Percentiles rank a stretch among this genome's conserved stretches.
Conservation (phyloP, 192 early-diverging fungal genomes). For the Obelidium mucronatum region DNA sequence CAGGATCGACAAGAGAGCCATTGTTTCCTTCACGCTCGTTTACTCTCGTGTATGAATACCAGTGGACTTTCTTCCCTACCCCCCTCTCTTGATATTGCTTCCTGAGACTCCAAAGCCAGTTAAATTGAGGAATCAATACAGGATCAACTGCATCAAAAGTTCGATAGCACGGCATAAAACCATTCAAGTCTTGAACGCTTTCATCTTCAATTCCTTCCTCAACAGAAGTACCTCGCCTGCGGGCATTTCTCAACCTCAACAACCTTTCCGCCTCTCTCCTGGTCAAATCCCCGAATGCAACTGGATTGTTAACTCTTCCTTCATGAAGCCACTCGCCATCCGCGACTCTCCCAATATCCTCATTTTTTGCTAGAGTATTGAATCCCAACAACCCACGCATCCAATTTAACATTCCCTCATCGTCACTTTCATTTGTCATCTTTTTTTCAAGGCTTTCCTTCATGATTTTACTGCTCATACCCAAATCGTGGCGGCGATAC, state of each 20-base stretch:
- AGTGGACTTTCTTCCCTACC: background rate
- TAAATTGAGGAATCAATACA: background rate
- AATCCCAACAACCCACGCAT: background rate
- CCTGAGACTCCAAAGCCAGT: background rate
- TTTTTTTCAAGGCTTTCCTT: background rate
- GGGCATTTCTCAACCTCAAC: conserved; percentile 4
- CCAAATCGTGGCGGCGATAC: conserved; percentile 42
- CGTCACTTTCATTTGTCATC: background rate
- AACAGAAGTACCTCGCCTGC: background rate
- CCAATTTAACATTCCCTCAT: background rate
- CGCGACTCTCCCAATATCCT: background rate
- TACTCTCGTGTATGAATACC: background rate
- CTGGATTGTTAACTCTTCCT: conserved; percentile 36
- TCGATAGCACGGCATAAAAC: conserved; percentile 37
- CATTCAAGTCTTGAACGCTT: background rate
- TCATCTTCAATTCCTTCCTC: background rate
- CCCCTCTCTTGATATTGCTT: background rate
- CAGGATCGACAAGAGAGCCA: conserved; percentile 3
- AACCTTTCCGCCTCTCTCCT: conserved; percentile 19
- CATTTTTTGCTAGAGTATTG: background rate
- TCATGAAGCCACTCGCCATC: conserved; percentile 23
- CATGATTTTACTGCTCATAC: conserved; percentile 33
- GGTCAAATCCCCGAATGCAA: conserved; percentile 37
- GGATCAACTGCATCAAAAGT: conserved; percentile 9
- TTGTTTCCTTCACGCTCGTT: background rate